Evolutionary conservation across 2,329 filamentous ascomycete species (phyloP), one percentile per base, ranked within the genome.

Genomic region (Beauveria australis): DNA sequence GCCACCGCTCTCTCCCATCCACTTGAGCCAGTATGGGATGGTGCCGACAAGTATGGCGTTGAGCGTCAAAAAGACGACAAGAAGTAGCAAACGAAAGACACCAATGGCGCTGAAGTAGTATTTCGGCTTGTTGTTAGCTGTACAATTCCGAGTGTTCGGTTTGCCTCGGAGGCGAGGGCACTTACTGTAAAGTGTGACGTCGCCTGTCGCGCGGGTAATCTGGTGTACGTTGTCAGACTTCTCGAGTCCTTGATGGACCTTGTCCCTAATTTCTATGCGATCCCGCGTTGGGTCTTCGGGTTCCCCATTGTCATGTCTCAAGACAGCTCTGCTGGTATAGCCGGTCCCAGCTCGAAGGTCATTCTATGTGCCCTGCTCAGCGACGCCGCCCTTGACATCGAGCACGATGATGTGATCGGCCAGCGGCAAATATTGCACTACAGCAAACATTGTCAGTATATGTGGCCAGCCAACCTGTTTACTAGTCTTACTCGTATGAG

Each of bases 311-410:
- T 58, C 26, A 24, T 9, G n/a, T 37, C 28, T 10, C 7, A 58
- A 22, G 9, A 37, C 43, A 16, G 62, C 26, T 26, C 54, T 61
- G 49, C 60, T 62, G 22, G 61, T 61, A 28, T 62, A 59, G 18
- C 60, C 60, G 14, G 56, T 40, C 1, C 26, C 10, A 22, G 55
- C 43, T 33, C 63, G 52, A 22, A 64, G 53, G 4, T 61, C 53
- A 3, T 60, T 53, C 63, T 62, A 64, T 30, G 44, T 64, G n/a
- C 63, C 63, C 28, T 63, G 63, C 43, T 65, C 62, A 2, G 53
- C 60, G 40, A 65, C 53, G 12, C 41, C 22, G 8, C 57, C 57
- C 22, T 57, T 47, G 0, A 47, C 52, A 44, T 54, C 54, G 12
- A 65, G 53, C 28, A 62, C 44, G 41, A 63, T 41, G 58, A 63